Base-by-base conservation (phyloP, 2,329 filamentous ascomycete genomes). In the Clonostachys rosea region DNA sequence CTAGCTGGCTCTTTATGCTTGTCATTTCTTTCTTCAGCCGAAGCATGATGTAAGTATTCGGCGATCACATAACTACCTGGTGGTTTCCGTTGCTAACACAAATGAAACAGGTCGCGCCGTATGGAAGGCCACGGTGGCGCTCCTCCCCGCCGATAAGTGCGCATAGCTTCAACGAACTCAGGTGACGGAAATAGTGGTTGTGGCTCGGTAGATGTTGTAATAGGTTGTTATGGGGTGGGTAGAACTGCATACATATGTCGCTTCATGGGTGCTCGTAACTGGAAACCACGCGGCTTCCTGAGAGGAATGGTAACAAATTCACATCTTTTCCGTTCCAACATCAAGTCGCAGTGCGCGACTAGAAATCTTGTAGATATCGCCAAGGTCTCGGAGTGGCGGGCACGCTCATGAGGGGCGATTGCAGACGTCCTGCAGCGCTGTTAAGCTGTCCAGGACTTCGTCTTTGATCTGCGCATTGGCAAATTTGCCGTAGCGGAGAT, bases 1-100 rank as follows among this genome's bases (percentile, higher is more conserved):
- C 87, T 49, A 83, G 84, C 72, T 92, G 88, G 88, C 68, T 81
- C 47, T 83, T 90, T 60, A 91, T 92, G 88, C 75, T 92, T 55
- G 62, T 80, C 43, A 75, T 92, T 56, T 88, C 84, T 46, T 83
- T 91, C 63, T 59, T 86, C 53, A 89, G 83, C 75, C 78, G 87
- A 61, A 79, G 74, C 49, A 78, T 91, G 66, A 90, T 91, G 88
- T 90, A 71, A 78, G 86, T 75, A 46, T 16, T 34, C 14, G 3
- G 36, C 36, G 36, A 8, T 39, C 14, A 4, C 7, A 39, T 12
- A 33, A n/a, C 24, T 10, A 9, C 24, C 24, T 10, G 4, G 24
- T 30, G 24, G 24, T 10, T 30, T 10, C 24, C 8, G 24, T 30
- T 30, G 24, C 24, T 30, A 30, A 30, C 24, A 30, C 24, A 10